Evolutionary conservation across 345 rosid species (phyloP).

Genomic region (Rhodomyrtus tomentosa): DNA sequence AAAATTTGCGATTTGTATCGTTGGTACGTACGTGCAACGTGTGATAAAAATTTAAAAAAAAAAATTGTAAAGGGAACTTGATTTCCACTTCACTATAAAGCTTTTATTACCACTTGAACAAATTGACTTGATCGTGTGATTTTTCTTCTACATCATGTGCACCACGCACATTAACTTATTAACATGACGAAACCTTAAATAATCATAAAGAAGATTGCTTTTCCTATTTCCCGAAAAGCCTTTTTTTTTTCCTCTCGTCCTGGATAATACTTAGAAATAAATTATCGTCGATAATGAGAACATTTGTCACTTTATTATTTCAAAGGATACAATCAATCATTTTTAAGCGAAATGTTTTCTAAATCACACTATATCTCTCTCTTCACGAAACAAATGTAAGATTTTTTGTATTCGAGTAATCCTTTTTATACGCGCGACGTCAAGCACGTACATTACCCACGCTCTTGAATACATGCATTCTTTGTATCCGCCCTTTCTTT

Average conservation of each 20-base stretch:
- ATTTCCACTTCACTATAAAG: neutral
- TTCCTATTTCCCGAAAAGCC: neutral
- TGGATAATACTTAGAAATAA: too few relatives aligned
- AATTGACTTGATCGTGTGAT: neutral
- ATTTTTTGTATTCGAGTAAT: neutral
- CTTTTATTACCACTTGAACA: neutral
- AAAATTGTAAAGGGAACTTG: neutral
- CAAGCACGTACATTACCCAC: neutral
- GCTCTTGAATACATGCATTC: neutral
- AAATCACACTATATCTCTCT: too few relatives aligned
- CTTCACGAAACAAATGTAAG: too few relatives aligned
- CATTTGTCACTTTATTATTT: too few relatives aligned
- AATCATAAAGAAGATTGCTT: neutral
- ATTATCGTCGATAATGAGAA: too few relatives aligned
- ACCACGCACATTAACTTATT: neutral
- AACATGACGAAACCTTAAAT: neutral
- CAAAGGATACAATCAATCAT: too few relatives aligned
- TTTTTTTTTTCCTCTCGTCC: too few relatives aligned
- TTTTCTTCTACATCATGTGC: neutral
- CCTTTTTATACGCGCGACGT: neutral
- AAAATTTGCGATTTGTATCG: too few relatives aligned
- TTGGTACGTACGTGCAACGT: rapidly evolving
- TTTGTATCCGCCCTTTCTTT: too few relatives aligned
- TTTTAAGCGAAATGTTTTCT: too few relatives aligned
- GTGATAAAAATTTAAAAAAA: neutral